Base-by-base conservation (phyloP, 345 rosid genomes). In the Chamaenerion angustifolium region DNA sequence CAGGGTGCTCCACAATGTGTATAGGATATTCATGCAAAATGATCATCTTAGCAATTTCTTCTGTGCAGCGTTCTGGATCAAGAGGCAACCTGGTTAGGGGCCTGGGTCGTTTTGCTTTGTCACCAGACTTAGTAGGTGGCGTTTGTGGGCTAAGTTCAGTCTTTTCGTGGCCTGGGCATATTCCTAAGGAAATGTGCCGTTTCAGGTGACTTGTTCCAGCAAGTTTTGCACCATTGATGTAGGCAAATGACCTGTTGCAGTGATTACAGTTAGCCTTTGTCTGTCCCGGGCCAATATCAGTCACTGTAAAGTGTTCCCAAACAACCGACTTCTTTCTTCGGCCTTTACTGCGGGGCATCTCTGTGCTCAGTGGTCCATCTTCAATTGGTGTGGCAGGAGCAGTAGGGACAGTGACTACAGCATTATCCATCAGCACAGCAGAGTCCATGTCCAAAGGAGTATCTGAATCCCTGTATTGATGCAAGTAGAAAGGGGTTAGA, bases 141-240 rank as follows among this genome's bases (percentile, higher is more conserved):
- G 71, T 50, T 15, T 40, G 52, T 11, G 59, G 51, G 41, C 35
- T 5, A 60, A 50, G 51, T 56, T 65, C 76, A 57, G 58, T 64
- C 37, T 42, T 61, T 52, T 80, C 81, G 51, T 78, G 77, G 65
- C 70, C 88, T 0, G 84, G 95, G 57, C 97, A 88, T 50, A 78
- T 85, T 13, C 95, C 95, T 69, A 72, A 46, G 49, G 83, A 75
- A 69, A 88, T 80, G 58, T 88, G 97, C 53, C 97, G 80, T 68
- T 88, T 88, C 49, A 88, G 95, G 75, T 88, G 95, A 68, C 97
- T 88, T 0, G 97, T 88, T 14, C 95, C 97, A 0, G 97, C 89
- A 18, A 85, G 58, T 72, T 88, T 88, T 42, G 85, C 66, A 68
- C 95, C 97, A 42, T 76, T 80, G 11, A 80, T 85, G 64, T 88